Evolutionary conservation across 805 yeast genomes (phyloP), one percentile per base, ranked within the genome.

Genomic region (Saccharomyces paradoxus): DNA sequence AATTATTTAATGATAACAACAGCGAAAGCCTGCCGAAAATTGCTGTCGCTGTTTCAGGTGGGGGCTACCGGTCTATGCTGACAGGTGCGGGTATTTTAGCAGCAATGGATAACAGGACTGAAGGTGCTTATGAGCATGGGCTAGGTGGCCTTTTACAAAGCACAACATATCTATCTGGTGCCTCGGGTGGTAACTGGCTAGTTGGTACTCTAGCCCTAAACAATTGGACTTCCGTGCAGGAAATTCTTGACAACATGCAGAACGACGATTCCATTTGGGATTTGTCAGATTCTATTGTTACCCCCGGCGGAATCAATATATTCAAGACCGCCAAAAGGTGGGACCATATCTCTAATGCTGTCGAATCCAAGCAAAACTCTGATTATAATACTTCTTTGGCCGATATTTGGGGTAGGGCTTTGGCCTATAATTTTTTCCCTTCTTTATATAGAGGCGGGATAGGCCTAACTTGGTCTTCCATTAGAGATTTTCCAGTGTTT

Each of bases 1-100:
- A 58, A 28, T 48, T 49, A 32, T 57, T 65, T 46, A 57, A 59
- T 53, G 50, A 44, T 13, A 48, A 55, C 29, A 55, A 55, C 41
- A 50, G 52, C 27, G 50, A 55, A 8, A 53, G 54, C 49, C 59
- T 59, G 10, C 69, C 69, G 44, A 75, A 77, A 50, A 73, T 86
- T 47, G 90, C 82, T 2, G 59, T 80, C 29, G 84, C 89, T 6
- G 82, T 84, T 60, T 78, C 88, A 14, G 96, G 96, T 48, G 96
- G 97, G 65, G 96, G 96, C 3, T 89, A 87, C 69, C 78, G 97
- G 57, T 95, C 96, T 32, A 87, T 89, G 89, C 71, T 89, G 48
- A 72, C 77, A 55, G 96, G 96, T 1, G 96, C 96, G 13, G 96
- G 96, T 37, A 82, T 83, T 66, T 71, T 89, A 22, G 75, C 91